These are phyloP conservation scores for Aureobasidium sp. DNA, from an alignment of 2,329 filamentous ascomycete species.

Conservation along the genomic window DNA sequence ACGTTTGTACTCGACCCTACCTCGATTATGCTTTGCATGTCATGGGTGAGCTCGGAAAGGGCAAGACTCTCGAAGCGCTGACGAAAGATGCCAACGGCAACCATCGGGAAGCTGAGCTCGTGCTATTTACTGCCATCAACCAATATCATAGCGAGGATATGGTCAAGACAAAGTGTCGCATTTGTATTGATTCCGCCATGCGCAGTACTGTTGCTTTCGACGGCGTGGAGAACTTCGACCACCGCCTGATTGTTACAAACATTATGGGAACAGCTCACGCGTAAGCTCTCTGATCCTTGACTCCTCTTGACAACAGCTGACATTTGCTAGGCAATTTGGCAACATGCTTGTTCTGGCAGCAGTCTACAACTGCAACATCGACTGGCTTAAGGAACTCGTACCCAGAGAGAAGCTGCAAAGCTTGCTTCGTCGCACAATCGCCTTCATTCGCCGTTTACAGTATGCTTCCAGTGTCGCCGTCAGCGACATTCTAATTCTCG, in stretches of 20 bases:
- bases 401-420: constrained; percentile 45
- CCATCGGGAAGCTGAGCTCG: constrained; percentile 24
- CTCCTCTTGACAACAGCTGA: background rate
- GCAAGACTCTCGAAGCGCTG: constrained; percentile 17
- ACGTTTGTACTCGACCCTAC: constrained; percentile 81
- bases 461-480: background rate
- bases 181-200: constrained; percentile 65
- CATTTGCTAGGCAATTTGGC: constrained; percentile 71
- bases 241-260: constrained; percentile 71
- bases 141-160: constrained; percentile 19
- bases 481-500: constrained; percentile 6
- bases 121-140: constrained; percentile 27
- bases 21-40: constrained; percentile 52
- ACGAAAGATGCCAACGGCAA: constrained; percentile 24
- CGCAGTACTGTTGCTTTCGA: constrained; percentile 80
- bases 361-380: constrained; percentile 56
- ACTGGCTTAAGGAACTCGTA: constrained; percentile 49
- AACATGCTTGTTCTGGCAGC: constrained; percentile 88
- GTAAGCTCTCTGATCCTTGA: constrained; percentile 49
- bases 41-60: constrained; percentile 24
- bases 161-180: constrained; percentile 25
- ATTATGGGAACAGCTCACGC: constrained; percentile 93
- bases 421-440: constrained; percentile 66
- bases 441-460: constrained; percentile 47
- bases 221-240: constrained; percentile 48